These are phyloP conservation scores for Ceratocystis ficicola DNA, from an alignment of 2,329 filamentous ascomycete genomes.

Conservation along the genomic window DNA sequence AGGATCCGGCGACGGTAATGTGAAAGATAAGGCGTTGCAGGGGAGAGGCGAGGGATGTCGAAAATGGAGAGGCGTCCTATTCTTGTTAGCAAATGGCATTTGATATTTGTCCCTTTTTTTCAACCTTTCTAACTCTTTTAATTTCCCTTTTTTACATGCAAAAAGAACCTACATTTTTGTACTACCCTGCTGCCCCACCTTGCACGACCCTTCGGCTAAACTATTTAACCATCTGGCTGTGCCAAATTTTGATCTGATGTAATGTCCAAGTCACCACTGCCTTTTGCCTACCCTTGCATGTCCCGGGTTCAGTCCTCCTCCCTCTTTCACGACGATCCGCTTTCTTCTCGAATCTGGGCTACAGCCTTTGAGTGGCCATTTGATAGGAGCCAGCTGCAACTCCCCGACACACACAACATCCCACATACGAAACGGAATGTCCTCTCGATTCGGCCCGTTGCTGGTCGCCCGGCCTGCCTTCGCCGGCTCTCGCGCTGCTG, in stretches of 20 bases:
- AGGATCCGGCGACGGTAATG: background rate
- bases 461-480: slow-evolving; percentile 9
- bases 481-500: background rate
- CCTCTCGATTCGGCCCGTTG: slow-evolving; percentile 13
- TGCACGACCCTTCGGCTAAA: slow-evolving; percentile 16
- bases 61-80: too few species aligned
- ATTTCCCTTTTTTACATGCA: background rate
- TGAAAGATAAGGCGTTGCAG: too few species aligned
- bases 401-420: background rate
- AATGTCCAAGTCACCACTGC: slow-evolving; percentile 15
- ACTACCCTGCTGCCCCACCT: slow-evolving; percentile 10
- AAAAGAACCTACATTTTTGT: background rate
- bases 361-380: background rate
- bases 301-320: background rate
- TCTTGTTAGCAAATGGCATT: background rate
- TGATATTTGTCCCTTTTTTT: background rate
- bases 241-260: slow-evolving; percentile 19
- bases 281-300: background rate
- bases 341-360: background rate
- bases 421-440: background rate
- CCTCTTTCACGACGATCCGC: background rate
- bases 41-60: too few species aligned
- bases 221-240: slow-evolving; percentile 1
- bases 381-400: background rate
- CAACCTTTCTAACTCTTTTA: background rate